phyloP scores from a whole-genome alignment of 257 asterid genomes.

The Petunia axillaris region DNA sequence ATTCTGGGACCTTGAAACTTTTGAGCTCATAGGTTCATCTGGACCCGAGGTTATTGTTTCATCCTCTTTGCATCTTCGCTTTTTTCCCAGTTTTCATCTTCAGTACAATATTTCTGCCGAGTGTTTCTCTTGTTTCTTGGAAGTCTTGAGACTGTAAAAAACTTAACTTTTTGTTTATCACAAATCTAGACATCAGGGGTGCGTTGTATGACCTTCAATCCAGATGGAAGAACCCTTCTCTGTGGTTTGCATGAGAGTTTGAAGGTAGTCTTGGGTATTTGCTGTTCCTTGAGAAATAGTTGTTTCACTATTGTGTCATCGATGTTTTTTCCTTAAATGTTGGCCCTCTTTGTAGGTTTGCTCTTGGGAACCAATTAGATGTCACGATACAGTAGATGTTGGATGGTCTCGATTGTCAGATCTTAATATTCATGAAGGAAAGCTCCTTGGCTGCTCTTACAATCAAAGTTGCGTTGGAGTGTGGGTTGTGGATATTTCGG shows the following conservation, averaged over 20 bases:
- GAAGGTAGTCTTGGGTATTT: slow-evolving; percentile 58
- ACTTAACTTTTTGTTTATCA: slow-evolving; percentile 33
- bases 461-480: slow-evolving; percentile 99
- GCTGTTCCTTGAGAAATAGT: slow-evolving; percentile 25
- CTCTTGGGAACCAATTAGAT: slow-evolving; percentile 98
- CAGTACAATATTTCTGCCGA: not conserved
- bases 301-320: slow-evolving; percentile 5
- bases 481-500: slow-evolving; percentile 99
- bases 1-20: slow-evolving; percentile 99
- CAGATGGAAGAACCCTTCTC: slow-evolving; percentile 97
- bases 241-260: slow-evolving; percentile 97
- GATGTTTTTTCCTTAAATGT: slow-evolving; percentile 8
- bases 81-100: not conserved
- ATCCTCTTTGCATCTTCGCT: slow-evolving; percentile 18
- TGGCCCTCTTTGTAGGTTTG: slow-evolving; percentile 54
- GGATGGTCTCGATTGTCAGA: slow-evolving; percentile 99
- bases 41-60: slow-evolving; percentile 81
- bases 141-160: slow-evolving; percentile 29
- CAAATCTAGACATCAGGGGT: slow-evolving; percentile 84
- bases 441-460: slow-evolving; percentile 98
- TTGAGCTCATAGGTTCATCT: slow-evolving; percentile 94
- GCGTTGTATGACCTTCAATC: slow-evolving; percentile 95
- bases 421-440: slow-evolving; percentile 98
- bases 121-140: slow-evolving; percentile 2
- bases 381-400: slow-evolving; percentile 93